Base-by-base conservation (phyloP, 805 yeast species). In the Yarrowia sp. region DNA sequence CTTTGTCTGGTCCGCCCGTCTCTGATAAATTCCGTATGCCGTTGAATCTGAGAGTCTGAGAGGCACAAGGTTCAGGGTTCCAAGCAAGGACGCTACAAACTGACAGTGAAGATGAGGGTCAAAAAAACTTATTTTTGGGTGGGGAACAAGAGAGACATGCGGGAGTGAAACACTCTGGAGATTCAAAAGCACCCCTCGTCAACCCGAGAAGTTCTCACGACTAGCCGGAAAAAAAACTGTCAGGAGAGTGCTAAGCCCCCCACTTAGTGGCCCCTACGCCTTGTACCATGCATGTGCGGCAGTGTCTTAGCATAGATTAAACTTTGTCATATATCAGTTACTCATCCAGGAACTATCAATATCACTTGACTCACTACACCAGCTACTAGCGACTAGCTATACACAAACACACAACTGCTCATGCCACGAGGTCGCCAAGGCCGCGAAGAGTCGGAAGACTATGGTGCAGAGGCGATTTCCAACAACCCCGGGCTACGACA, bases 401-500 rank as follows among this genome's bases (percentile, higher is more conserved):
- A 7, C 51, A 18, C 44, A 15, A 9, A 36, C 43, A 36, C 33
- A 35, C 8, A 35, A 32, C 18, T 14, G 17, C 15, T 28, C 28
- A 55, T 55, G 61, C 47, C 22, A 4, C 36, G 61, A 55, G 61
- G 61, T 55, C 61, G 61, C 36, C 61, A 41, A 22, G 31, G 47
- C 9, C 47, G 47, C 31, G 47, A 39, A 31, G 61, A 55, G 36
- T 38, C 61, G 7, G 61, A 55, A 14, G 61, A 55, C 47, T 55
- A 55, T n/a, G 47, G 61, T 14, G 61, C 61, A 8, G 61, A 55
- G 47, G 61, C 47, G 31, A 55, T 55, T 2, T 55, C 61, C 7
- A 55, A 55, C 61, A 55, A 55, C 61, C 61, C 61, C 0, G 61
- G 38, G 9, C 14, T 55, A n/a, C 47, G 61, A 14, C 61, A 55